A percentile compares a stretch with the other conserved stretches of the same genome.
Conservation (phyloP, 345 rosid species). For the Psidium guajava region DNA sequence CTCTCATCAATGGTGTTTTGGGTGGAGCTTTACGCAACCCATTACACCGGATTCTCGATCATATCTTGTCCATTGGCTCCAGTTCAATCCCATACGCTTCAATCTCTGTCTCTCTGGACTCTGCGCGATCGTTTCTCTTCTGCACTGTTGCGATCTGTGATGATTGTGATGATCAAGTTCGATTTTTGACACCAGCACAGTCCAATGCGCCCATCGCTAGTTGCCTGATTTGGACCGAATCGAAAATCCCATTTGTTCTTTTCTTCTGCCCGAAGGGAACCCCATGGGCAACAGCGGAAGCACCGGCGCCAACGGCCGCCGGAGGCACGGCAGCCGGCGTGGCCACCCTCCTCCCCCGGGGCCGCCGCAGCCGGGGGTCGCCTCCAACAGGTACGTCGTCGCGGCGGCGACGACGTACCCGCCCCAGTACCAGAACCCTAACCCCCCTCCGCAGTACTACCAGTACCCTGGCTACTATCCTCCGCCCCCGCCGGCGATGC, state of each 20-base stretch:
- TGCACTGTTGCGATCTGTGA: background rate
- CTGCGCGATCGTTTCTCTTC: background rate
- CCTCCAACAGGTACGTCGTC: constrained; percentile 63
- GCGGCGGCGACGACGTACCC: constrained; percentile 91
- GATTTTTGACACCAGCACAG: background rate
- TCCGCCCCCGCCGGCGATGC: constrained; percentile 40
- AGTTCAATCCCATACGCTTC: background rate
- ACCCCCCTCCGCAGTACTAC: constrained; percentile 30
- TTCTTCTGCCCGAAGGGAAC: background rate
- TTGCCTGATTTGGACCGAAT: background rate
- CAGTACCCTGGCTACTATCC: constrained; percentile 62
- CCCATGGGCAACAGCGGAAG: constrained; percentile 60
- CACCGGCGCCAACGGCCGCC: constrained; percentile 36
- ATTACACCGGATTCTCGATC: background rate
- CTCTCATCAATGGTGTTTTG: constrained; percentile 1
- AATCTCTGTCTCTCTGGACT: background rate
- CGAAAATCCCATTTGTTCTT: background rate
- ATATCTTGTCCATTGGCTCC: background rate
- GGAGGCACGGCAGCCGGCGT: constrained; percentile 41
- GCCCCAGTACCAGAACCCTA: constrained; percentile 41
- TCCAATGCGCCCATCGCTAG: background rate
- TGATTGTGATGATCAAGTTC: background rate
- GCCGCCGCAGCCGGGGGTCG: constrained; percentile 25
- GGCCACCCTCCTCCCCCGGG: constrained; percentile 31
- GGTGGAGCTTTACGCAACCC: constrained; percentile 6